These are phyloP conservation scores for Epicoccum sorghinum DNA, from an alignment of 2,329 filamentous ascomycete genomes.

Conservation along the genomic window DNA sequence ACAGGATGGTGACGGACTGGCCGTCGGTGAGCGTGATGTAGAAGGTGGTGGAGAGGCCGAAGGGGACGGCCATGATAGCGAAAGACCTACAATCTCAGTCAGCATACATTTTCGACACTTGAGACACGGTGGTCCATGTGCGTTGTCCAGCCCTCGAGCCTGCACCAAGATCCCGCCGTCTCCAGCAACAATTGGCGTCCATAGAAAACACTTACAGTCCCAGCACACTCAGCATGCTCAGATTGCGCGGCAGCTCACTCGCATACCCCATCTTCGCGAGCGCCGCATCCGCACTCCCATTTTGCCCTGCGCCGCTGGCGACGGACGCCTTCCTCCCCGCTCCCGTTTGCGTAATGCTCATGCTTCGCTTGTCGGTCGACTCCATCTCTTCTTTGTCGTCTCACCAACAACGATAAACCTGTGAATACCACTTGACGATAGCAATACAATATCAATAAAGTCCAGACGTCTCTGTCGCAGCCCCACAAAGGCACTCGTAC, in stretches of 20 bases:
- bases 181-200: not conserved
- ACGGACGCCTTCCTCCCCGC: constrained; percentile 23
- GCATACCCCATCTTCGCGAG: constrained; percentile 72
- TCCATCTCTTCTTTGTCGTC: constrained; percentile 3
- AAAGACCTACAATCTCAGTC: constrained; percentile 58
- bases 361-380: constrained; percentile 1
- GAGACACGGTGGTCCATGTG: not conserved
- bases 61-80: constrained; percentile 76
- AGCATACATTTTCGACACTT: not conserved
- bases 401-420: too few species aligned
- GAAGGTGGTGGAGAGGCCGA: constrained; percentile 71
- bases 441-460: too few species aligned
- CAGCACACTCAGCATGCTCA: constrained; percentile 73
- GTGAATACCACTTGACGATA: too few species aligned
- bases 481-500: too few species aligned
- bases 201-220: constrained; percentile 56
- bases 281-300: constrained; percentile 62
- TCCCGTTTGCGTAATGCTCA: constrained; percentile 10
- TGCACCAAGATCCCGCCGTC: not conserved
- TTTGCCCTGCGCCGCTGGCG: constrained; percentile 10
- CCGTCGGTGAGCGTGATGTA: constrained; percentile 72
- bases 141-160: not conserved
- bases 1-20: constrained; percentile 71
- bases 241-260: constrained; percentile 67
- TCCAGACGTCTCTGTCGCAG: too few species aligned